Evolutionary conservation across 805 yeast species (phyloP).

Genomic region (Lachancea sp.): DNA sequence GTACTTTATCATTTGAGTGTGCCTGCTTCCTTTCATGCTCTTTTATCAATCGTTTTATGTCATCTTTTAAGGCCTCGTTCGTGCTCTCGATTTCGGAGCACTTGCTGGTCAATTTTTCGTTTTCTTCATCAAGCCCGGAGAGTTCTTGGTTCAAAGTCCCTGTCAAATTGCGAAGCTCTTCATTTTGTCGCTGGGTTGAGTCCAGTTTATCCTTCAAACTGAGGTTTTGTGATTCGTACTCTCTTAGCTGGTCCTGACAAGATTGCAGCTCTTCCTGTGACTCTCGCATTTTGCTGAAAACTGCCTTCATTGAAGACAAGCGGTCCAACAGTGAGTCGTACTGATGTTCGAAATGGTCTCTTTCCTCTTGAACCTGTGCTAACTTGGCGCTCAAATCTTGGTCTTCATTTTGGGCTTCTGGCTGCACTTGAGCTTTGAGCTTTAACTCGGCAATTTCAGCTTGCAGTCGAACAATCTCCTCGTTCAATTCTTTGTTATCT

Average conservation of each 20-base stretch:
- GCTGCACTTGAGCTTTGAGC: conserved; percentile 4
- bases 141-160: conserved; percentile 38
- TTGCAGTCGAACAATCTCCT: conserved; percentile 3
- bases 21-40: conserved; percentile 35
- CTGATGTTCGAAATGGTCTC: conserved; percentile 50
- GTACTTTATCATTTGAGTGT: conserved; percentile 23
- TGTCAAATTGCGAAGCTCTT: conserved; percentile 31
- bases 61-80: conserved; percentile 34
- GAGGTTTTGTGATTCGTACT: conserved; percentile 40
- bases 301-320: conserved; percentile 65
- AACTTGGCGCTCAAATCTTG: conserved; percentile 28
- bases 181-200: conserved; percentile 29
- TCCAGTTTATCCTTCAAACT: conserved; percentile 33
- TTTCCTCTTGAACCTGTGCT: conserved; percentile 39
- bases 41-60: conserved; percentile 24
- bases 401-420: conserved; percentile 8
- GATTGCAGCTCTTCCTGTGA: conserved; percentile 56
- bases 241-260: conserved; percentile 44
- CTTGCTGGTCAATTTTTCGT: conserved; percentile 44
- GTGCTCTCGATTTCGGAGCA: conserved; percentile 44
- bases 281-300: conserved; percentile 68
- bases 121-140: conserved; percentile 45
- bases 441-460: conserved; percentile 4
- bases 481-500: not conserved
- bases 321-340: conserved; percentile 58